Evolutionary conservation across 2,329 filamentous ascomycete species (phyloP), one percentile per base, ranked within the genome.

Genomic region (Graphilbum sp.): DNA sequence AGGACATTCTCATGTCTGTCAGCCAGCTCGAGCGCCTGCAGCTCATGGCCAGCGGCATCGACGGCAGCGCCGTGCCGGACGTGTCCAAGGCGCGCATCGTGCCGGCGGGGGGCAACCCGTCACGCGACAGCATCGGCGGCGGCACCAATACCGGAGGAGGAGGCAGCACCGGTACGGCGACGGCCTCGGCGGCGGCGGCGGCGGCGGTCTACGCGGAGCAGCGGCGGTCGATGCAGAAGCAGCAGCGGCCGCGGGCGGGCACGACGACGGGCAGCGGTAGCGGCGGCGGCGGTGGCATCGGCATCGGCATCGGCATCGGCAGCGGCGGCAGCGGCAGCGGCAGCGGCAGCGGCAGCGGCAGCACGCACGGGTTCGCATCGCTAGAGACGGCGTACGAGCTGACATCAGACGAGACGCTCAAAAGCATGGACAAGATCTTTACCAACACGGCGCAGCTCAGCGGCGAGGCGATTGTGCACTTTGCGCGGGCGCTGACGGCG

Each of bases 21-120:
- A 95, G 87, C 48, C 90, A 98, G 55, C 73, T 98, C 20, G 90
- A 98, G 53, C 77, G 90, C 32, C 75, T 98, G 45, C 92, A 98
- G 57, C 72, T 98, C 17, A 88, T 98, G 46, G 92, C 85, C 2
- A 84, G 87, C 19, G 92, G 90, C 30, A 85, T 96, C 2, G 88
- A 96, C 48, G 92, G 95, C 58, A 86, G 80, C 29, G 75, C 80
- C 2, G 77, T 98, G 29, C 90, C 90, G 1, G 90, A 98, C 55
- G 85, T 96, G 23, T 85, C 86, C 17, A 81, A 86, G 54, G 79
- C 82, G 9, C 75, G 81, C 4, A 79, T 86, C 44, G 63, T 80
- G 40, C 67, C 76, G 4, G n/a, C 65, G 68, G 1, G 62, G 71
- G 19, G 21, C 10, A 30, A 6, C n/a, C n/a, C n/a, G n/a, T n/a